phyloP scores from a whole-genome alignment of 371 early-diverging fungal species.

The Mucor mucedo region DNA sequence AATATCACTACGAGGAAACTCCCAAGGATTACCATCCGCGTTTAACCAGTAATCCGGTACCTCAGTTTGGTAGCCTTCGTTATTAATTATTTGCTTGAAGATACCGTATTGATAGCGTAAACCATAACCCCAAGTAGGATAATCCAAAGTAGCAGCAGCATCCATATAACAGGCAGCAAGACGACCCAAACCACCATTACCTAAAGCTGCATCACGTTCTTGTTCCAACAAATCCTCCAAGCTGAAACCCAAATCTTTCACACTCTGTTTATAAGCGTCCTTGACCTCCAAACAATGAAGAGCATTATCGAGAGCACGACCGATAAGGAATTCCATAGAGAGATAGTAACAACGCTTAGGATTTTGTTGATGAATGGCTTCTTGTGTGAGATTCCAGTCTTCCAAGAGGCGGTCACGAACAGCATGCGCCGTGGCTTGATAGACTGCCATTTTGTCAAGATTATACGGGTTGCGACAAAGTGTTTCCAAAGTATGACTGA shows the following conservation, averaged over 20 bases:
- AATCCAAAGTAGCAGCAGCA: constrained; percentile 86
- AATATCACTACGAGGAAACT: constrained; percentile 88
- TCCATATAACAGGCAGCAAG: constrained; percentile 93
- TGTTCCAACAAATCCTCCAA: constrained; percentile 89
- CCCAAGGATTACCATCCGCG: constrained; percentile 88
- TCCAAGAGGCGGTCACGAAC: constrained; percentile 88
- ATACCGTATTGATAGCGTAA: constrained; percentile 94
- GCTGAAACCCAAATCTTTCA: constrained; percentile 79
- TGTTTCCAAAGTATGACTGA: constrained; percentile 80
- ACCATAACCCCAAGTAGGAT: constrained; percentile 91
- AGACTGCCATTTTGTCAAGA: constrained; percentile 83
- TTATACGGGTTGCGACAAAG: constrained; percentile 80
- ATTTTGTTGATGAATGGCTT: constrained; percentile 50
- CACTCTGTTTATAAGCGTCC: constrained; percentile 65
- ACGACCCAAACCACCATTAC: constrained; percentile 93
- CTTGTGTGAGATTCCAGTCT: constrained; percentile 89
- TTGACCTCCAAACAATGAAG: constrained; percentile 83
- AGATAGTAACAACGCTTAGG: constrained; percentile 94
- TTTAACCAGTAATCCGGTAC: constrained; percentile 91
- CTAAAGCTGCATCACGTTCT: constrained; percentile 93
- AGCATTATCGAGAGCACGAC: constrained; percentile 92
- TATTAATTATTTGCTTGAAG: constrained; percentile 83
- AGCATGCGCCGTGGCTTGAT: constrained; percentile 84
- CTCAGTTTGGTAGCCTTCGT: constrained; percentile 90
- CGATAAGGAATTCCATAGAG: constrained; percentile 92